Conservation (phyloP, 768 basidiomycete species). For the Daedaleopsis sinensis region DNA sequence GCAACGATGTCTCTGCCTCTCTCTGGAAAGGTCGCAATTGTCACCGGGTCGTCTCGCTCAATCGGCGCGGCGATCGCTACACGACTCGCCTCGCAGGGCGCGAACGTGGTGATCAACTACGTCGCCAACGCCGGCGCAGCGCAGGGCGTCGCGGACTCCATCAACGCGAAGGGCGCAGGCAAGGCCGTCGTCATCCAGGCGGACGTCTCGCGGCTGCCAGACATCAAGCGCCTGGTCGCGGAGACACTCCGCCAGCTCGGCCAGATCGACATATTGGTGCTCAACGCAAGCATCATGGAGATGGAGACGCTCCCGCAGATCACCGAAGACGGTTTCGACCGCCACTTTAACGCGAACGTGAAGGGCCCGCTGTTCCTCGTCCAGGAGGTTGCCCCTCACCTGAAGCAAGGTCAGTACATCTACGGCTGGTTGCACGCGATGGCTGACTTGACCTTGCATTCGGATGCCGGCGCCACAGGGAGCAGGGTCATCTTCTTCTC, state of each 20-base stretch:
- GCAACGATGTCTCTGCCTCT: conserved; percentile 21
- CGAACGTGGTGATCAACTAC: conserved; percentile 62
- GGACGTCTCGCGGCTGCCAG: conserved; percentile 51
- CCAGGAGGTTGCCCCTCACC: conserved; percentile 46
- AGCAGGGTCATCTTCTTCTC: conserved; percentile 63
- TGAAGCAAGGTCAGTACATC: conserved; percentile 38
- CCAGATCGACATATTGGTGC: conserved; percentile 57
- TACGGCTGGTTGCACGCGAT: too few species aligned
- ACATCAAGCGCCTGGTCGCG: conserved; percentile 50
- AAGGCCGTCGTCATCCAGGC: conserved; percentile 56
- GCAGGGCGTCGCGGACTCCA: conserved; percentile 47
- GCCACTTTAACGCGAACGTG: conserved; percentile 56
- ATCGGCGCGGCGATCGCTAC: conserved; percentile 61
- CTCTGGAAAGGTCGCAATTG: conserved; percentile 39
- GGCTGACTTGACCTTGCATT: too few species aligned
- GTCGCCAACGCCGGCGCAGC: conserved; percentile 44
- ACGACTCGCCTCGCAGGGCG: conserved; percentile 56
- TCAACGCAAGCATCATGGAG: conserved; percentile 63
- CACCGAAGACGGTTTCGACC: conserved; percentile 54
- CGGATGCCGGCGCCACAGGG: conserved; percentile 35
- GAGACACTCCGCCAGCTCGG: conserved; percentile 53
- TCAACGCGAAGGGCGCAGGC: conserved; percentile 44
- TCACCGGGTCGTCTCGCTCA: conserved; percentile 62
- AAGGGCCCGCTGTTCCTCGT: conserved; percentile 61
- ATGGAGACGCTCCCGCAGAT: conserved; percentile 50